Base-by-base conservation (phyloP, 306 rosid species). In the Senna tora region DNA sequence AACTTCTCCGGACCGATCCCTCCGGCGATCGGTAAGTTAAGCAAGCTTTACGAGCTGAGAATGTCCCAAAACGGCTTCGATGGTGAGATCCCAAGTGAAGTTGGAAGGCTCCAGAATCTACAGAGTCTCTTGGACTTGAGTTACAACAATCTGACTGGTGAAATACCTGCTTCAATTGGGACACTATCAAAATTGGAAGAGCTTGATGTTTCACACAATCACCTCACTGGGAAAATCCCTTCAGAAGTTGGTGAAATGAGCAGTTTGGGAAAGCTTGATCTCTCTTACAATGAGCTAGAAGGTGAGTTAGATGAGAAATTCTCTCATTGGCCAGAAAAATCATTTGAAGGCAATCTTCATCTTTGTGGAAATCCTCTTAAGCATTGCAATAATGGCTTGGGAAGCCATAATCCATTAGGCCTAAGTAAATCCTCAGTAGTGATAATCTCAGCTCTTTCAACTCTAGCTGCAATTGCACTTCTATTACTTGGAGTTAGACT, bases 171-270 rank as follows among this genome's bases (percentile, higher is more conserved):
- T 10, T 80, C 85, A 10, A 72, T 94, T 38, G 89, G 86, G 52
- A 65, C 77, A 5, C 79, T 89, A 41, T 65, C 89, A 1, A 94
- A 89, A 68, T 87, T 94, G 15, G 97, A 87, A 80, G 88, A 79
- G 5, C 99, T 91, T 61, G 90, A 94, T 85, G 95, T 91, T 67
- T 94, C 99, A 21, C 87, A 85, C 81, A 94, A 94, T 81, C 95
- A 85, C 45, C 90, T 94, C 56, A 77, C 13, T 1, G 99, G 99
- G 22, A 78, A 87, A 85, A 83, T 91, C 80, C 97, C 99, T 81
- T 71, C 82, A 11, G 76, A 77, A 34, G 74, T 94, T 58, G 89
- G 88, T 72, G 86, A 80, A 30, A 91, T 94, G 99, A 87, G 85
- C 84, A 91, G 97, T 67, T 87, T 94, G 84, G 95, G 88, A 64